These are phyloP conservation scores for Diplodia intermedia DNA, from an alignment of 2,329 filamentous ascomycete species.

Conservation along the genomic window DNA sequence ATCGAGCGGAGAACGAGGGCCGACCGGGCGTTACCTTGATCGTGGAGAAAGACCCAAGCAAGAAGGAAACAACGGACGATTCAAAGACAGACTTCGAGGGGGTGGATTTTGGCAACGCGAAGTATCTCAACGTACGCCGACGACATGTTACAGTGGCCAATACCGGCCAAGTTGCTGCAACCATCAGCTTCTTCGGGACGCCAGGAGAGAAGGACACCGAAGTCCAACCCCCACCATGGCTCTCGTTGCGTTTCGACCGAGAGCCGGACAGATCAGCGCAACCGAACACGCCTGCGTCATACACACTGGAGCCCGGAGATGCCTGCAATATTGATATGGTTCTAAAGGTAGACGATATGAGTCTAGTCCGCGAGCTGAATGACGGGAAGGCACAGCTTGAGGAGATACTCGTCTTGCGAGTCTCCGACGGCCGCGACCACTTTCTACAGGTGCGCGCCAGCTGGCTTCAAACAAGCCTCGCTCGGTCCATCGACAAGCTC, in stretches of 20 bases:
- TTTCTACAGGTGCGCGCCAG: conserved; percentile 81
- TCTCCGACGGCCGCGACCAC: conserved; percentile 84
- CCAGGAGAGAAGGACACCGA: conserved; percentile 60
- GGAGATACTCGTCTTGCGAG: conserved; percentile 85
- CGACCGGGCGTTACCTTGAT: conserved; percentile 83
- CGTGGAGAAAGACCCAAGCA: conserved; percentile 62
- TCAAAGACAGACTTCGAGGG: conserved; percentile 56
- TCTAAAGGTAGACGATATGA: conserved; percentile 68
- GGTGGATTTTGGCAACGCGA: conserved; percentile 79
- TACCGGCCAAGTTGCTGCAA: conserved; percentile 82
- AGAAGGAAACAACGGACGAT: conserved; percentile 45
- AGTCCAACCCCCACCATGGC: conserved; percentile 67
- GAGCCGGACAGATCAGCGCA: conserved; percentile 50
- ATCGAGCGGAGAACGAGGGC: conserved; percentile 89
- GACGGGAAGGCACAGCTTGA: conserved; percentile 71
- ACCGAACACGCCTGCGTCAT: conserved; percentile 48
- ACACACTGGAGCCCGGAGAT: conserved; percentile 84
- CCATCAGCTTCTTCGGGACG: conserved; percentile 78
- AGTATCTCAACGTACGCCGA: conserved; percentile 70
- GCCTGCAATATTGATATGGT: conserved; percentile 74
- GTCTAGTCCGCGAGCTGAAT: conserved; percentile 74
- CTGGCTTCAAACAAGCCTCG: conserved; percentile 85
- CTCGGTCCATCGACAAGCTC: conserved; percentile 85
- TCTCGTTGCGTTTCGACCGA: conserved; percentile 70
- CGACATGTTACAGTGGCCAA: conserved; percentile 86